Evolutionary conservation across 805 yeast species (phyloP), one percentile per base, ranked within the genome.

Genomic region (Candida vaughaniae): DNA sequence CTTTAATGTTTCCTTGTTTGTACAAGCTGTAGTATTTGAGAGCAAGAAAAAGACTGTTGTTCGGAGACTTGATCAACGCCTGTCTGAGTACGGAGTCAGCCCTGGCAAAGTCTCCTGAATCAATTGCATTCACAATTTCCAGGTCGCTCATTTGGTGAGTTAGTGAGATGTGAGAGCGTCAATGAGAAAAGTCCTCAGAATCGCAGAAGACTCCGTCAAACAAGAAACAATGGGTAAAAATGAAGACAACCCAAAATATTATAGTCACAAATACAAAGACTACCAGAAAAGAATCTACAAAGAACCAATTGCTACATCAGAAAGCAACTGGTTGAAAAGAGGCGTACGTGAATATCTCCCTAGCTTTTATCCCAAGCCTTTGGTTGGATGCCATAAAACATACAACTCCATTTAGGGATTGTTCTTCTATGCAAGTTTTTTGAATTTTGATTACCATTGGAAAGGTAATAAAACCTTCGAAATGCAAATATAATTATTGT

Each of bases 61-160:
- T 69, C 2, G 95, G 93, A 33, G 64, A 64, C 51, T 75, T 75
- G 31, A 66, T 64, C 37, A 77, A 56, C 48, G 78, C 74, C 36
- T 70, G 62, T 33, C 66, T 58, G 10, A 80, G 55, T 31, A 74
- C 63, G 14, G 66, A 62, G 46, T 68, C 62, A 2, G 91, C 91
- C 35, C 62, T 58, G 29, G 68, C 66, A 53, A 60, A 80, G 6
- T 78, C 71, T 2, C 82, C 81, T 16, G 64, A 65, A 17, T 73
- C 71, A 23, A 81, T 69, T 25, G 79, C 75, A 10, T 59, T 55
- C 29, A 64, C 39, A 33, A 67, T 55, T 22, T 42, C 46, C 11
- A 25, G 29, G 28, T 45, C 46, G 18, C 30, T 35, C 45, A 37
- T 42, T n/a, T n/a, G n/a, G n/a, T n/a, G n/a, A n/a, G n/a, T n/a